Conservation (phyloP, 805 yeast species). For the Kazachstania viticola region DNA sequence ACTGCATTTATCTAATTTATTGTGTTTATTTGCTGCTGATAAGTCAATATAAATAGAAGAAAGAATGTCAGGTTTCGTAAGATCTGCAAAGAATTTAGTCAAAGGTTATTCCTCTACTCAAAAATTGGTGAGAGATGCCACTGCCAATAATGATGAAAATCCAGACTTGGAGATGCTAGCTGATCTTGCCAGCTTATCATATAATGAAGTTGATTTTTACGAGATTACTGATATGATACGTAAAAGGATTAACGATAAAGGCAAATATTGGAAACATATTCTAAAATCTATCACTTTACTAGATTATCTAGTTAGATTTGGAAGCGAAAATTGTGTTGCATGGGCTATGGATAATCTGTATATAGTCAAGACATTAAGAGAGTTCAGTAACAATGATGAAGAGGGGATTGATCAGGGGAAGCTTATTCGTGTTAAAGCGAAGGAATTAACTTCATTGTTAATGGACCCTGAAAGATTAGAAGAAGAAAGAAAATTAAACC, state of each 20-base stretch:
- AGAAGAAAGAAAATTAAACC: conserved; percentile 46
- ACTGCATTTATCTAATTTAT: too few species aligned
- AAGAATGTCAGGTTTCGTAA: conserved; percentile 42
- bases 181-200: conserved; percentile 66
- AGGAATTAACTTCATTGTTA: conserved; percentile 68
- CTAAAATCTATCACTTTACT: conserved; percentile 80
- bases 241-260: conserved; percentile 85
- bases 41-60: too few species aligned
- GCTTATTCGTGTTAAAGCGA: conserved; percentile 78
- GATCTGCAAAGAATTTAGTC: conserved; percentile 65
- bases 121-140: conserved; percentile 81
- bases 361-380: conserved; percentile 81
- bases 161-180: conserved; percentile 82
- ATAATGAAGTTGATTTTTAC: conserved; percentile 59
- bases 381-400: conserved; percentile 75
- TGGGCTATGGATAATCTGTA: conserved; percentile 90
- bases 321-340: conserved; percentile 77
- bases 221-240: conserved; percentile 93
- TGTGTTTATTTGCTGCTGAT: too few species aligned
- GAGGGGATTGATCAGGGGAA: conserved; percentile 77
- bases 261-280: conserved; percentile 95
- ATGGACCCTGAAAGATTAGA: conserved; percentile 72
- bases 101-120: conserved; percentile 83
- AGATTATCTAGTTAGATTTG: conserved; percentile 76
- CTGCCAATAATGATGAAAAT: conserved; percentile 76